phyloP scores from a whole-genome alignment of 805 yeast species.

The Metschnikowia cerradonensis region DNA sequence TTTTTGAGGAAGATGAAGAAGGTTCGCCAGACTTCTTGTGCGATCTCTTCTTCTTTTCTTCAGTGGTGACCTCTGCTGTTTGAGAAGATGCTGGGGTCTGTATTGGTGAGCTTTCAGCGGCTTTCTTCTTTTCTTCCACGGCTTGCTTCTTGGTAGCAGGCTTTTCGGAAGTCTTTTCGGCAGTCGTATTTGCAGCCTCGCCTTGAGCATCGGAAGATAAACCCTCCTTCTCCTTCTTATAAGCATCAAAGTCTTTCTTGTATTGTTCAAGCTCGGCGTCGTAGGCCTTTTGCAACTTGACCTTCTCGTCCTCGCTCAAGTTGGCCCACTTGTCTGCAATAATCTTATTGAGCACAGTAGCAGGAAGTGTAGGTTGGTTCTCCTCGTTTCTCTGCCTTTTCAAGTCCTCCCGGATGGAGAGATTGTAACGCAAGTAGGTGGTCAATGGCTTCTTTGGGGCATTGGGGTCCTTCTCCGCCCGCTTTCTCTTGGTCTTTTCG shows the following conservation, averaged over 20 bases:
- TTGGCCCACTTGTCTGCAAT: constrained; percentile 78
- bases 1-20: background rate
- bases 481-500: constrained; percentile 49
- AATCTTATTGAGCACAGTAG: constrained; percentile 74
- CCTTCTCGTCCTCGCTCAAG: constrained; percentile 65
- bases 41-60: constrained; percentile 17
- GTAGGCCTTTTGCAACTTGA: constrained; percentile 60
- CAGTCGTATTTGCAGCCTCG: background rate
- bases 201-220: background rate
- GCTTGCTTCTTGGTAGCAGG: constrained; percentile 3
- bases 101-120: background rate
- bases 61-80: background rate
- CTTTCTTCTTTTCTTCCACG: background rate
- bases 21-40: constrained; percentile 7
- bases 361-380: constrained; percentile 59
- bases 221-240: constrained; percentile 22
- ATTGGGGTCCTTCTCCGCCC: constrained; percentile 68
- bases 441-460: constrained; percentile 96
- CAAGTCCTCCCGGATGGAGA: constrained; percentile 66
- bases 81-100: background rate
- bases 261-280: constrained; percentile 41
- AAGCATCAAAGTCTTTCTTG: constrained; percentile 32
- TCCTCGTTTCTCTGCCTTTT: constrained; percentile 60
- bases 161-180: constrained; percentile 1
- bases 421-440: constrained; percentile 73